A percentile compares a stretch with the other conserved stretches of the same genome.
phyloP scores from a whole-genome alignment of 2,329 filamentous ascomycete genomes.

The Colletotrichum cuscutae region DNA sequence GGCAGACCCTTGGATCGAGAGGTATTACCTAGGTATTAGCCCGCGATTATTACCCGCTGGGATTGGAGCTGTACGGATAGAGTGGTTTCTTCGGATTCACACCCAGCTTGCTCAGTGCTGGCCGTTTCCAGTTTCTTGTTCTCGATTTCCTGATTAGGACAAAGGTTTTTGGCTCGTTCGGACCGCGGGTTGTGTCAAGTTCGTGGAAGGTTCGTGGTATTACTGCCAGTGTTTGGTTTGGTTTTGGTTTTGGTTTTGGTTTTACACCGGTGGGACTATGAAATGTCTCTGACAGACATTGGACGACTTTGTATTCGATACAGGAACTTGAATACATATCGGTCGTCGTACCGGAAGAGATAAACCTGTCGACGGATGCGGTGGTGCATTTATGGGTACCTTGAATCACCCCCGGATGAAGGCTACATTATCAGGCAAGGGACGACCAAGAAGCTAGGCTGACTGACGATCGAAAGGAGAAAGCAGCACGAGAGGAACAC shows the following conservation, averaged over 20 bases:
- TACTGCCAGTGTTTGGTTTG: not conserved
- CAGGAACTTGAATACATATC: not conserved
- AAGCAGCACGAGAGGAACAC: not conserved
- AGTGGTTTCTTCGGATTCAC: no score
- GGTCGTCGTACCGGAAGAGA: no score
- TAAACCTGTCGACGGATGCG: not conserved
- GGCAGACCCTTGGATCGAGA: no score
- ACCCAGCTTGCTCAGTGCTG: no score
- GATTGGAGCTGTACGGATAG: no score
- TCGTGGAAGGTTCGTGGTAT: not conserved
- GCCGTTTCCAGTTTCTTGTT: not conserved
- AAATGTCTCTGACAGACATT: not conserved
- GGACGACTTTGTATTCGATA: not conserved
- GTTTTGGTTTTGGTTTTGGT: not conserved
- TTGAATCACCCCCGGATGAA: no score
- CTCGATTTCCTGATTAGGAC: not conserved
- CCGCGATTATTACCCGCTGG: no score
- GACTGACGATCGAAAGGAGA: not conserved
- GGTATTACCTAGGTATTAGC: no score
- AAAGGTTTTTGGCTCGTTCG: not conserved
- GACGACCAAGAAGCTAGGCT: not conserved
- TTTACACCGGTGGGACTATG: not conserved
- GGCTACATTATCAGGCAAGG: not conserved
- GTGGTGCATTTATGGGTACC: not conserved
- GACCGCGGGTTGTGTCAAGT: not conserved